phyloP scores from a whole-genome alignment of 2,329 filamentous ascomycete species.

The Huntiella savannae region DNA sequence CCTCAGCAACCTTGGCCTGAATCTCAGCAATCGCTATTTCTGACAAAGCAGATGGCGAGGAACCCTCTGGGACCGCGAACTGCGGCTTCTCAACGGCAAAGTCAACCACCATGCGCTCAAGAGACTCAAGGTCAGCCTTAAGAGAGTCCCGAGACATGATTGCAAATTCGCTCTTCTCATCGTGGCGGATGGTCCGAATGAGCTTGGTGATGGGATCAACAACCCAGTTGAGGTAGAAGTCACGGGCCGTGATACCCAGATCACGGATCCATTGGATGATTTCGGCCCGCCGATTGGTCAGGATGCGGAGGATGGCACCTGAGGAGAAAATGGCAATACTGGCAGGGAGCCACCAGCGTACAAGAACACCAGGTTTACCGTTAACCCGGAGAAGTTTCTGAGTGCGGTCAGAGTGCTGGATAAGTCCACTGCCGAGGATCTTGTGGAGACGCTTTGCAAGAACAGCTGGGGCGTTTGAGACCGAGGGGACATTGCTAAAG shows the following conservation, averaged over 20 bases:
- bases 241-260: slow-evolving; percentile 57
- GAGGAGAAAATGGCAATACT: slow-evolving; percentile 57
- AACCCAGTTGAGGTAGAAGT: slow-evolving; percentile 96
- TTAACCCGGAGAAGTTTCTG: slow-evolving; percentile 38
- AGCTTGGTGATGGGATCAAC: slow-evolving; percentile 68
- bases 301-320: slow-evolving; percentile 64
- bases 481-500: slow-evolving; percentile 12
- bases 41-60: slow-evolving; percentile 17
- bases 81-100: slow-evolving; percentile 72
- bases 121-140: slow-evolving; percentile 70
- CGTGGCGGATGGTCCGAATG: slow-evolving; percentile 80
- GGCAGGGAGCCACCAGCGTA: slow-evolving; percentile 79
- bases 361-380: slow-evolving; percentile 53
- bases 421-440: slow-evolving; percentile 51
- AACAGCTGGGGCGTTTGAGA: slow-evolving; percentile 31
- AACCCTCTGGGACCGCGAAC: slow-evolving; percentile 25
- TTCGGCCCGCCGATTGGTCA: slow-evolving; percentile 56
- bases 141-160: slow-evolving; percentile 91
- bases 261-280: slow-evolving; percentile 65
- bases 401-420: slow-evolving; percentile 42
- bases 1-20: slow-evolving; percentile 63
- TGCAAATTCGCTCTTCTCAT: slow-evolving; percentile 80
- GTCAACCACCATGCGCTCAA: slow-evolving; percentile 96
- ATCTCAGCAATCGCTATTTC: slow-evolving; percentile 57
- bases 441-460: slow-evolving; percentile 48